Evolutionary conservation across 495 filamentous ascomycete genomes (phyloP), one percentile per base, ranked within the genome.

Genomic region (Trichocladium antarcticum): DNA sequence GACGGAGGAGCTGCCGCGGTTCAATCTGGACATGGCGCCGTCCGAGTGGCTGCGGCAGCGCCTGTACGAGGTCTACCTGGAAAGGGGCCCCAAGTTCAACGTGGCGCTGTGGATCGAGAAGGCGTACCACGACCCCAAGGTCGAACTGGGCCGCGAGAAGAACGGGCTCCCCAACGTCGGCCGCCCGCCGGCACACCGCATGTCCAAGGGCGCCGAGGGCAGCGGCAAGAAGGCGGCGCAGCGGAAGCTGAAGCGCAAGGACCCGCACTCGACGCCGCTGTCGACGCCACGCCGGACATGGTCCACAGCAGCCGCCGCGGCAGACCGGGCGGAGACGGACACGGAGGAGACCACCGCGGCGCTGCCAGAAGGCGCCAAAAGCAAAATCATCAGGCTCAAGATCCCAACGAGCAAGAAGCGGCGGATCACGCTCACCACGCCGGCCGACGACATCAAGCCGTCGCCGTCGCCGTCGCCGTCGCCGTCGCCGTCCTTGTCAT

Each of bases 1-100:
- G 32, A 17, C 50, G 5, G 64, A 70, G 21, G 72, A 75, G 53
- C 63, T 75, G n/a, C 64, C 57, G 32, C 68, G 66, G 45, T 71
- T 71, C 20, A 54, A 58, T 35, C 65, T 74, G 16, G 69, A 71
- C 31, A 50, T 74, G 47, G 58, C 62, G 6, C 69, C 72, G 16
- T 61, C 71, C 8, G 57, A 73, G 20, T 75, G 72, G 72, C 56
- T 75, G 32, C 67, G 72, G 9, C 70, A 74, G 32, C 66, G 72
- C 21, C 57, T 75, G 21, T 56, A 63, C 45, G 69, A 75, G 47
- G 47, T 73, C 14, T 54, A 45, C 8, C 28, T 44, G 14, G 60
- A 61, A 45, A 43, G 63, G 15, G 67, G 66, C 5, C 62, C 66
- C 15, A 64, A 63, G 19, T 75, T 75, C 43, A 68, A 62, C 50